Evolutionary conservation across 2,329 filamentous ascomycete genomes (phyloP).

Genomic region (Apiospora pterosperma): DNA sequence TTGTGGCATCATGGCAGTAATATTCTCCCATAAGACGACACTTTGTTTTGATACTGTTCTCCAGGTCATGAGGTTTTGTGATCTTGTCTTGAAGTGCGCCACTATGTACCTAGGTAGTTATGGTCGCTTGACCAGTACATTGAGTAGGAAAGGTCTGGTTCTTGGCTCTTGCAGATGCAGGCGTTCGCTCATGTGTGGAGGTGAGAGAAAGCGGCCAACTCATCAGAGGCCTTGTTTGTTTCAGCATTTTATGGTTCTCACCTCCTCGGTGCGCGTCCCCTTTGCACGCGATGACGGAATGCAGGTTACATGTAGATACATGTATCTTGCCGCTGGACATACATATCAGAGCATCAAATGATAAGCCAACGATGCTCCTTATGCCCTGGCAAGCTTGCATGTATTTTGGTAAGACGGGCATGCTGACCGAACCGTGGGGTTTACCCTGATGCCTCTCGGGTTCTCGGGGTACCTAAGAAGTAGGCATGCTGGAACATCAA

Average conservation of each 20-base stretch:
- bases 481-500: conserved; percentile 4
- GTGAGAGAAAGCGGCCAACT: neutral
- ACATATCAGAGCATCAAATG: neutral
- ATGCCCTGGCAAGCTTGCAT: neutral
- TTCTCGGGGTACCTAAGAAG: neutral
- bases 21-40: neutral
- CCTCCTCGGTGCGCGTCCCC: neutral
- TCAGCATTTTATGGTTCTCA: conserved; percentile 7
- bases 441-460: neutral
- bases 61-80: neutral
- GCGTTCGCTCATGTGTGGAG: neutral
- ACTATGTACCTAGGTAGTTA: neutral
- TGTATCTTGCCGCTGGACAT: neutral
- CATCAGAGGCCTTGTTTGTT: conserved; percentile 6
- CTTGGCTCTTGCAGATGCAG: conserved; percentile 3
- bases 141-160: neutral
- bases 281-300: neutral
- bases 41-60: neutral
- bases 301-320: neutral
- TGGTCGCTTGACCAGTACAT: neutral
- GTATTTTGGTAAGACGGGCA: conserved; percentile 1
- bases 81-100: neutral
- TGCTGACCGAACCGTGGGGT: conserved; percentile 2
- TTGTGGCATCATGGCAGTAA: neutral
- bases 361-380: neutral